Evolutionary conservation across 2,329 filamentous ascomycete genomes (phyloP).

Genomic region (Coleophoma crateriformis): DNA sequence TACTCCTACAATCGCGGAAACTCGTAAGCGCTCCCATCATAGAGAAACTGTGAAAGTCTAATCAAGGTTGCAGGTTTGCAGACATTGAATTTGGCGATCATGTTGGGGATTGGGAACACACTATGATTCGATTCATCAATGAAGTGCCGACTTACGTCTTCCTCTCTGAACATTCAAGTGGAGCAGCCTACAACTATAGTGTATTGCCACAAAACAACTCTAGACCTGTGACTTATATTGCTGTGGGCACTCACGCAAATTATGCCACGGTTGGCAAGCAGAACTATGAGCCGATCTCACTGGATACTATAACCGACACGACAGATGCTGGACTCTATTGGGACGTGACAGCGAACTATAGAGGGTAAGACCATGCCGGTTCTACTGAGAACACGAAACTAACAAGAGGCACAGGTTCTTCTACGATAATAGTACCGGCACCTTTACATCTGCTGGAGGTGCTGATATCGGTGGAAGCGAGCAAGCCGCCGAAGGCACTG

Average conservation of each 20-base stretch:
- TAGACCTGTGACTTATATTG: conserved; percentile 15
- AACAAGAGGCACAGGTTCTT: conserved; percentile 2
- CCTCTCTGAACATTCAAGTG: conserved; percentile 17
- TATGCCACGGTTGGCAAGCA: conserved; percentile 17
- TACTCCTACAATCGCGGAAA: conserved; percentile 5
- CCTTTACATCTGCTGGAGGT: conserved; percentile 8
- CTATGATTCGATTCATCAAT: conserved; percentile 19
- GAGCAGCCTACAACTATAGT: conserved; percentile 19
- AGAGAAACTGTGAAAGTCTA: not conserved
- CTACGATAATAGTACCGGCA: conserved; percentile 9
- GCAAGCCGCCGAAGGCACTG: conserved; percentile 4
- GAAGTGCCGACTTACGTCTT: conserved; percentile 15
- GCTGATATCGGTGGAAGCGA: conserved; percentile 5
- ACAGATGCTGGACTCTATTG: conserved; percentile 16
- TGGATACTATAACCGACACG: conserved; percentile 12
- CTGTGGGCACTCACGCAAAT: conserved; percentile 17
- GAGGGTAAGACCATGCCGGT: conserved; percentile 7
- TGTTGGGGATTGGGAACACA: conserved; percentile 22
- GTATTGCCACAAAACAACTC: conserved; percentile 7
- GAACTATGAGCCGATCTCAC: conserved; percentile 14
- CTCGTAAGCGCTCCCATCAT: not conserved
- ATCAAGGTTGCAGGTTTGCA: conserved; percentile 8
- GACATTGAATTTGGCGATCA: conserved; percentile 18
- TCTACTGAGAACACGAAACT: not conserved
- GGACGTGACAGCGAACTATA: conserved; percentile 19